These are phyloP conservation scores for Westerdykella aurantiaca DNA, from an alignment of 2,329 filamentous ascomycete species.

Conservation along the genomic window DNA sequence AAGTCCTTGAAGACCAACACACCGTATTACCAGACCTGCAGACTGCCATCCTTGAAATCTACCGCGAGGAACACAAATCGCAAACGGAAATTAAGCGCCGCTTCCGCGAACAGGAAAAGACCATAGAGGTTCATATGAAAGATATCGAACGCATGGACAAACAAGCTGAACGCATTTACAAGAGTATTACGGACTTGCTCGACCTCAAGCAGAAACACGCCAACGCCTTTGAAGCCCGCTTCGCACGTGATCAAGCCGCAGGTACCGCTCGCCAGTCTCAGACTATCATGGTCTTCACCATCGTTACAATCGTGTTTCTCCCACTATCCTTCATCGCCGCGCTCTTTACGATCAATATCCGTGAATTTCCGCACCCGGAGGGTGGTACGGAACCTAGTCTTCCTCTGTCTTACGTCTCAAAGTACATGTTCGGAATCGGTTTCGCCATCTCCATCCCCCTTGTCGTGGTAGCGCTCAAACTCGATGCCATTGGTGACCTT, in stretches of 20 bases:
- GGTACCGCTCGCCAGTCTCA: conserved; percentile 54
- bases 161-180: conserved; percentile 56
- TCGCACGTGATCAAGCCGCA: conserved; percentile 55
- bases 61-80: conserved; percentile 29
- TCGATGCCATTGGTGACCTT: conserved; percentile 38
- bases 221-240: conserved; percentile 61
- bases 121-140: conserved; percentile 53
- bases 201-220: conserved; percentile 66
- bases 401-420: conserved; percentile 47
- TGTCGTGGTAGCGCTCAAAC: conserved; percentile 42
- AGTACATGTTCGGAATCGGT: conserved; percentile 53
- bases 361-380: conserved; percentile 40
- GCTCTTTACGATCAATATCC: conserved; percentile 52
- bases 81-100: conserved; percentile 50
- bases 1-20: conserved; percentile 48
- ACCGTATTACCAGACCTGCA: conserved; percentile 46
- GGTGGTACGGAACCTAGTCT: conserved; percentile 33
- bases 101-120: conserved; percentile 53
- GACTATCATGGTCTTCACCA: conserved; percentile 55
- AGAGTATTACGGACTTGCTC: conserved; percentile 56
- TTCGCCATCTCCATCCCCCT: conserved; percentile 50
- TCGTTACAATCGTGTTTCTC: conserved; percentile 55
- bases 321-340: conserved; percentile 52
- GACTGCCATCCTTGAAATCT: conserved; percentile 37
- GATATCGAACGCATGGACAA: conserved; percentile 61